Evolutionary conservation across 1,139 yeast genomes (phyloP), one percentile per base, ranked within the genome.

Genomic region (Zygosaccharomyces pseudobailii): DNA sequence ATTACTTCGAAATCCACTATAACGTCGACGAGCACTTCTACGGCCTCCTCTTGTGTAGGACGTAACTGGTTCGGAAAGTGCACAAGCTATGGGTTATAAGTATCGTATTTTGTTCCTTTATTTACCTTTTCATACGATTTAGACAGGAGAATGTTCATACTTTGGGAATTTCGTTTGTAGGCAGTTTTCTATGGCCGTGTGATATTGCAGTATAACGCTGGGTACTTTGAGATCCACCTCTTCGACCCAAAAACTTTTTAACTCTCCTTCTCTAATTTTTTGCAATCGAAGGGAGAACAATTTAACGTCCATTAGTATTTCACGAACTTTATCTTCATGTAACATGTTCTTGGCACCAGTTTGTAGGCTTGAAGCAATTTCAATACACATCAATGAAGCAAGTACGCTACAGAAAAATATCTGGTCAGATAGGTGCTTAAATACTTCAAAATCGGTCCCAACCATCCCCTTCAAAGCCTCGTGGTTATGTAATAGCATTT

Each of bases 41-140:
- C 49, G 2, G 41, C 53, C 1, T 42, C 58, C 3, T 57, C 63
- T 6, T 67, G 71, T 41, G 52, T 64, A 1, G 71, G 68, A 0
- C 61, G 69, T 35, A 67, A 67, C 43, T 63, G 70, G 68, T 52
- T 62, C 28, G 70, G 70, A 3, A 51, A 58, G 23, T 68, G 71
- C 46, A 67, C 71, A 2, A 59, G 57, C 23, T 66, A 61, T 45
- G 59, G 54, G 32, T 40, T 44, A 39, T 45, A 34, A 38, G 13
- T 24, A 25, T 25, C 27, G 32, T 21, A 3, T 7, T 10, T 28
- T 9, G n/a, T 9, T n/a, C 32, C 30, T 19, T 37, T 21, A 19
- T 40, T 25, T 37, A 25, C 23, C 19, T 19, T 37, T 17, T 30
- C 32, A 37, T 19, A 13, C 36, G 42, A 39, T 27, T 22, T 36